Percentiles rank a stretch among this genome's conserved stretches.
Conservation (phyloP, 768 basidiomycete species). For the Pulveroboletus sp. region DNA sequence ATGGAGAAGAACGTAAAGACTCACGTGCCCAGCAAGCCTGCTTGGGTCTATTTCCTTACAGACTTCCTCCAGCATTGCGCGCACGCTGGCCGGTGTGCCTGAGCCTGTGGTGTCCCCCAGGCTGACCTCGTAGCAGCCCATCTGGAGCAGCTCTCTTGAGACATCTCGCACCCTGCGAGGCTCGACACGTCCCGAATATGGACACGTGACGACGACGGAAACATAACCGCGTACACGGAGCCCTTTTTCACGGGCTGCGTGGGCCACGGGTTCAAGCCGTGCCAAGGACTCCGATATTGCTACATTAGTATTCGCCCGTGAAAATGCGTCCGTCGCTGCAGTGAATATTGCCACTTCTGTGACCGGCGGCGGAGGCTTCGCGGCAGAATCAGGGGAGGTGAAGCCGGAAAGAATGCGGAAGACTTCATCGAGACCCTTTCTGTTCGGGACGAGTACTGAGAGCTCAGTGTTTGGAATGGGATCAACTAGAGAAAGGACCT, state of each 20-base stretch:
- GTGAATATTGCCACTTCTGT: conserved; percentile 89
- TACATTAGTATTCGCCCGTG: conserved; percentile 78
- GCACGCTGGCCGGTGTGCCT: conserved; percentile 68
- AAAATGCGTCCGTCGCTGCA: conserved; percentile 83
- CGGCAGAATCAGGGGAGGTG: conserved; percentile 25
- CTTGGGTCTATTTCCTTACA: conserved; percentile 54
- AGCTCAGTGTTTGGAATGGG: conserved; percentile 55
- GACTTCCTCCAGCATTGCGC: conserved; percentile 66
- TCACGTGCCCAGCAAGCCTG: conserved; percentile 59
- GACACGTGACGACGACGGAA: conserved; percentile 78
- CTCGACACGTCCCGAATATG: conserved; percentile 78
- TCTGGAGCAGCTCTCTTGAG: conserved; percentile 64
- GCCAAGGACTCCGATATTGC: conserved; percentile 66
- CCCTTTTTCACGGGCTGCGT: conserved; percentile 52
- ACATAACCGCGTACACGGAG: conserved; percentile 81
- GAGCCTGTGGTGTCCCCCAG: conserved; percentile 90
- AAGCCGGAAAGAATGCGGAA: conserved; percentile 45
- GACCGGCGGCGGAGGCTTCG: conserved; percentile 45
- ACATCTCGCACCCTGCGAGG: conserved; percentile 62
- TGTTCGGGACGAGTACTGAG: conserved; percentile 79
- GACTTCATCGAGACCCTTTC: conserved; percentile 69
- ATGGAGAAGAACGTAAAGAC: conserved; percentile 32
- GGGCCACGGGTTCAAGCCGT: conserved; percentile 57
- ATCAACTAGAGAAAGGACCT: conserved; percentile 60
- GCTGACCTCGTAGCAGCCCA: conserved; percentile 94